Base-by-base conservation (phyloP, 768 basidiomycete genomes). In the Collybia nuda region DNA sequence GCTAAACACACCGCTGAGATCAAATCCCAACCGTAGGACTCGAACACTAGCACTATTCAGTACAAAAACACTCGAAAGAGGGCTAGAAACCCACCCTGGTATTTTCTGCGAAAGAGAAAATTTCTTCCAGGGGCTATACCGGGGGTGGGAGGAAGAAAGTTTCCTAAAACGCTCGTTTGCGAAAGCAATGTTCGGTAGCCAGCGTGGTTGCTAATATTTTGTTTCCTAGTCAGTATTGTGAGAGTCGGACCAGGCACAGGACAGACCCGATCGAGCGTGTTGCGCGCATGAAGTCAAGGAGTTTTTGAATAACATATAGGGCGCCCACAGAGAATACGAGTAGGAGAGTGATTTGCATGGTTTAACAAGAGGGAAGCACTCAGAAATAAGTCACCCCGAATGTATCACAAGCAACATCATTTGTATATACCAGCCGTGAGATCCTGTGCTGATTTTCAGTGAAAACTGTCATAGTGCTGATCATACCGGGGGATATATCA, bases 111-210 rank as follows among this genome's bases (percentile, higher is more conserved):
- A 43, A 71, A 70, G 2, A 66, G 19, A 15, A 53, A 49, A 40
- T 70, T 72, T n/a, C 54, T 47, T 5, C 71, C 70, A 14, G 60
- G 53, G n/a, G 60, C 56, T 26, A 74, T 56, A 7, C 65, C 62
- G 43, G 57, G 57, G 7, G 61, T 67, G 17, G 50, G 61, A 21
- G 67, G 64, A 17, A 71, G 44, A 24, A 67, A 44, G 21, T 66
- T 62, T 14, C 56, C 58, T 17, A 67, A 21, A 22, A 65, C 38
- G 26, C 57, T 58, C 5, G 48, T 37, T 37, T 62, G 57, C 5
- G 61, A 54, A 14, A 74, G 50, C 14, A 71, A 39, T 18, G 61
- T 59, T 17, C 68, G 64, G 41, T 62, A 61, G 2, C 72, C 72
- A 17, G 70, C 67, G 42, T 65, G 63, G 48, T 67, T 62, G 18